These are phyloP conservation scores for Aspergillus coremiiformis DNA, from an alignment of 495 filamentous ascomycete genomes.

Conservation along the genomic window DNA sequence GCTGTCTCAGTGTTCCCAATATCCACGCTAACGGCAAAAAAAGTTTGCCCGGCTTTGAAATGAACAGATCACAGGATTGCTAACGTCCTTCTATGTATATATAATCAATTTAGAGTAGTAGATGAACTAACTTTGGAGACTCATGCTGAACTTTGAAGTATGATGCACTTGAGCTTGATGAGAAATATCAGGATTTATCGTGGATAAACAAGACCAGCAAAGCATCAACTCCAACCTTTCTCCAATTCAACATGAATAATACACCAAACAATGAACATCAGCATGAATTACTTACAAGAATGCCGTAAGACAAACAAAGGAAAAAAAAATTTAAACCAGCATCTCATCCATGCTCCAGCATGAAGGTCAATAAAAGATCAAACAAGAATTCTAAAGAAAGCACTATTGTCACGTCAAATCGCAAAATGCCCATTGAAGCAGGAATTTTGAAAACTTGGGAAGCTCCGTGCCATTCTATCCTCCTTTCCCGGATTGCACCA, in stretches of 20 bases:
- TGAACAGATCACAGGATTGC: not conserved
- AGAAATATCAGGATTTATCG: too few species aligned
- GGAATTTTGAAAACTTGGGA: conserved; percentile 2
- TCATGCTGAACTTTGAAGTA: not conserved
- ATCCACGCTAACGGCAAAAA: not conserved
- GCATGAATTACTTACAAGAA: not conserved
- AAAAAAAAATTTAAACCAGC: not conserved
- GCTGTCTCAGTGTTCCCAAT: not conserved
- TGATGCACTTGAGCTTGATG: not conserved
- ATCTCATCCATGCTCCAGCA: not conserved
- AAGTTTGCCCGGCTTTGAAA: not conserved
- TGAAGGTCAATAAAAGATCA: not conserved
- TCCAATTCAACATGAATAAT: not conserved
- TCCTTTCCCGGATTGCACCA: conserved; percentile 13
- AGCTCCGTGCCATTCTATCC: conserved; percentile 10
- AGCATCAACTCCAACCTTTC: not conserved
- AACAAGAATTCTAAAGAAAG: not conserved
- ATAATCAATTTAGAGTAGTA: not conserved
- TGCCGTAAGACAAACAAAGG: not conserved
- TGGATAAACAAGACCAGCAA: not conserved
- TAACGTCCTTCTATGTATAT: not conserved
- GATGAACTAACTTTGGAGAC: not conserved
- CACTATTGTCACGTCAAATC: not conserved
- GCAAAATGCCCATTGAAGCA: conserved; percentile 1
- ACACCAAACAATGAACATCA: conserved; percentile 1